These are phyloP conservation scores for Tylopilus felleus DNA, from an alignment of 768 basidiomycete genomes.

Conservation along the genomic window DNA sequence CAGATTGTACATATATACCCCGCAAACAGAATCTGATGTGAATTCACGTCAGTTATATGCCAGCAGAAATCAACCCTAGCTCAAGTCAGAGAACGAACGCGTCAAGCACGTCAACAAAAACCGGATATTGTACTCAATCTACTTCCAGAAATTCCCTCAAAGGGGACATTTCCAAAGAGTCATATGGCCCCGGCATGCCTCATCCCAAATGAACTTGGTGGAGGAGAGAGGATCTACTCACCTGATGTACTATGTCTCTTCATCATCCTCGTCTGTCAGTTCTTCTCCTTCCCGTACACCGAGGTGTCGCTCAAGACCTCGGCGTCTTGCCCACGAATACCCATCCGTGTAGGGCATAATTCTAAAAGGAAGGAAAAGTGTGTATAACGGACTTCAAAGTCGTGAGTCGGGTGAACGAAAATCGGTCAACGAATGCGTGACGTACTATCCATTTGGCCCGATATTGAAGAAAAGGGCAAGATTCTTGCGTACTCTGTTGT, in stretches of 20 bases:
- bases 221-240: neutral
- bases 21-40: neutral
- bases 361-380: constrained; percentile 79
- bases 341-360: constrained; percentile 85
- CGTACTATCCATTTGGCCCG: constrained; percentile 77
- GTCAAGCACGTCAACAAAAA: constrained; percentile 3
- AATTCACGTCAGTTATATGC: constrained; percentile 5
- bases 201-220: constrained; percentile 39
- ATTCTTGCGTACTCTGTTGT: constrained; percentile 51
- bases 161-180: constrained; percentile 48
- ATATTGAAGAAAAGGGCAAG: constrained; percentile 86
- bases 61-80: neutral
- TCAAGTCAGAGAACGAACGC: constrained; percentile 24
- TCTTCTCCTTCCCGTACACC: constrained; percentile 78
- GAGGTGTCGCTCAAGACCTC: constrained; percentile 58
- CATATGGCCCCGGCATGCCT: constrained; percentile 79
- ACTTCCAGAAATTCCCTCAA: constrained; percentile 18
- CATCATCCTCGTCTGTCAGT: constrained; percentile 78
- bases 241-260: constrained; percentile 15
- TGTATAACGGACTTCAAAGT: constrained; percentile 58
- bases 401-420: neutral
- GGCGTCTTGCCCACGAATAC: constrained; percentile 67
- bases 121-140: constrained; percentile 24
- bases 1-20: neutral
- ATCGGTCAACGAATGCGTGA: constrained; percentile 16